Conservation (phyloP, 805 yeast species). For the Candida vaughaniae region DNA sequence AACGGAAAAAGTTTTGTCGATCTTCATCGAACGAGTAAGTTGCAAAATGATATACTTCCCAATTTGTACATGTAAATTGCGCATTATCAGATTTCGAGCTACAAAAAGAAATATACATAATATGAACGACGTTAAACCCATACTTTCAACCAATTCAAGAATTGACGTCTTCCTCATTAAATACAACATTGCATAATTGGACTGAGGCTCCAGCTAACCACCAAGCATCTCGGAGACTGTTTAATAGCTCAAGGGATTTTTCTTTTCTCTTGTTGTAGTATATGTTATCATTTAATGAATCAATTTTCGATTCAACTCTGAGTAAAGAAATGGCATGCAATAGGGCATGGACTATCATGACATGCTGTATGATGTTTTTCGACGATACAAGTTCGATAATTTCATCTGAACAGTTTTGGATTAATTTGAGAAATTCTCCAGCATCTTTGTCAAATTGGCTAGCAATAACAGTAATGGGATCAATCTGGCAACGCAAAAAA, state of each 20-base stretch:
- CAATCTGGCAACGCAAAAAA: constrained; percentile 24
- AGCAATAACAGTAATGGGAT: constrained; percentile 22
- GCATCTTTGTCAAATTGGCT: neutral
- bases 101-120: neutral
- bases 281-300: constrained; percentile 6
- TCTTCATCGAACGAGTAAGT: too few species aligned
- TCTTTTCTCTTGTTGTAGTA: constrained; percentile 2
- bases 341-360: constrained; percentile 22
- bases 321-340: constrained; percentile 25
- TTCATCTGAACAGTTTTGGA: constrained; percentile 6
- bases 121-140: too few species aligned
- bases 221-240: constrained; percentile 21
- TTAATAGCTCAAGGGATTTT: constrained; percentile 9
- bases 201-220: constrained; percentile 27
- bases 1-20: too few species aligned
- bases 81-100: too few species aligned
- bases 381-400: constrained; percentile 7
- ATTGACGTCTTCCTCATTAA: neutral
- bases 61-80: too few species aligned
- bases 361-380: constrained; percentile 20
- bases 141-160: too few species aligned
- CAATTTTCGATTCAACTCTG: constrained; percentile 22
- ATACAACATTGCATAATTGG: constrained; percentile 8
- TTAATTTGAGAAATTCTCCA: neutral
- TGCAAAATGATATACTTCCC: neutral